Conservation (phyloP, 345 rosid genomes). For the Bretschneidera sinensis region DNA sequence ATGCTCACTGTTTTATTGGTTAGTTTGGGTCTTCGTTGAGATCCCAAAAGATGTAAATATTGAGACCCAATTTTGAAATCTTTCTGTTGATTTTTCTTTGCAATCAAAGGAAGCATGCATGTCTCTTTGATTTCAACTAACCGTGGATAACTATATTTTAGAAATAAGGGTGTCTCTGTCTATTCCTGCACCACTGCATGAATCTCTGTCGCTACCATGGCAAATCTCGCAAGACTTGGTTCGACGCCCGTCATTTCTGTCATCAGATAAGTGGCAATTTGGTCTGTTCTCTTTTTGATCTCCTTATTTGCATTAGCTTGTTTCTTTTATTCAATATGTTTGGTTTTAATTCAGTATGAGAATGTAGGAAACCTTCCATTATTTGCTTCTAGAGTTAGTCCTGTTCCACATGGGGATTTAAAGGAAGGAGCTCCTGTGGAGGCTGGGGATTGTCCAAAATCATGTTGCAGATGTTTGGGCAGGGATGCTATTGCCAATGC, state of each 20-base stretch:
- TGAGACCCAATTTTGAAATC: neutral
- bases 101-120: neutral
- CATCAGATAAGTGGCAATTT: slow-evolving; percentile 24
- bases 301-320: neutral
- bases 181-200: slow-evolving; percentile 27
- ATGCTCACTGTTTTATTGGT: neutral
- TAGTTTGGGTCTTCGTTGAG: neutral
- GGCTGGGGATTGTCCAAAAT: slow-evolving; percentile 36
- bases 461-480: slow-evolving; percentile 50
- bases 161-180: slow-evolving; percentile 38
- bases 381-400: slow-evolving; percentile 39
- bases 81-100: neutral
- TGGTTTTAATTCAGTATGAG: slow-evolving; percentile 1
- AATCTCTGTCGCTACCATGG: slow-evolving; percentile 29
- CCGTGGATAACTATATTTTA: slow-evolving; percentile 20
- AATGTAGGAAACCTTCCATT: slow-evolving; percentile 35
- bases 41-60: neutral
- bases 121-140: neutral
- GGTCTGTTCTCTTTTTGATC: slow-evolving; percentile 31
- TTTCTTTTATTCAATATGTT: neutral
- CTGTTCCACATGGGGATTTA: slow-evolving; percentile 28
- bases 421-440: slow-evolving; percentile 25
- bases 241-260: slow-evolving; percentile 15
- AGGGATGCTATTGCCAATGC: slow-evolving; percentile 81
- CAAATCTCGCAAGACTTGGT: slow-evolving; percentile 8